Base-by-base conservation (phyloP, 345 rosid genomes). In the Lepidium aucheri region DNA sequence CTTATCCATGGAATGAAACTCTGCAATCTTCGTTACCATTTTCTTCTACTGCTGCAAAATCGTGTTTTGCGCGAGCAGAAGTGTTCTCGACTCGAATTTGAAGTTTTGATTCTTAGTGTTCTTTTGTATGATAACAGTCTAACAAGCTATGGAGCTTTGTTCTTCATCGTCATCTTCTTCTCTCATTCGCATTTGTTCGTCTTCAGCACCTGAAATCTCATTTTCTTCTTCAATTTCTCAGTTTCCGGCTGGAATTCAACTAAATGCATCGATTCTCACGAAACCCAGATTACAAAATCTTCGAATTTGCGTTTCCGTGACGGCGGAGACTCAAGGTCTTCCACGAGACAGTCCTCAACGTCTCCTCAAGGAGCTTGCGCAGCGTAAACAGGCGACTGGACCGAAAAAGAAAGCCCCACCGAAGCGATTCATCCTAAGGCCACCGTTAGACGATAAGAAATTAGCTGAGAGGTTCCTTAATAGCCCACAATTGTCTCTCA, bases 281-380 rank as follows among this genome's bases (percentile, higher is more conserved):
- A 80, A 74, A 57, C 70, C 79, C 73, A 70, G 45, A 17, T 63
- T 80, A 16, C 77, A 34, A 20, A 80, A 65, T 13, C 72, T 84
- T 55, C 78, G 78, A 4, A 68, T 89, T 33, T 66, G 50, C 38
- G 80, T 84, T 0, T 73, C 77, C 42, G 86, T 88, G 0, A 83
- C 92, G 4, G 64, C 83, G 1, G 94, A 84, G 69, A 83, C 94
- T 45, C 76, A 82, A 45, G 85, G 80, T 0, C 81, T 79, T 44
- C 96, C 99, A 11, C 75, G 62, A 53, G 84, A 86, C 72, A 90
- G 88, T 77, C 97, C 99, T 2, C 95, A 88, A 49, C 78, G 95
- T 40, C 92, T 94, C 1, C 92, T 94, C 74, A 94, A 94, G 73
- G 99, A 90, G 85, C 90, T 94, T 3, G 85, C 85, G 1, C 89